phyloP scores from a whole-genome alignment of 257 asterid species.

The Dorcoceras hygrometricum region DNA sequence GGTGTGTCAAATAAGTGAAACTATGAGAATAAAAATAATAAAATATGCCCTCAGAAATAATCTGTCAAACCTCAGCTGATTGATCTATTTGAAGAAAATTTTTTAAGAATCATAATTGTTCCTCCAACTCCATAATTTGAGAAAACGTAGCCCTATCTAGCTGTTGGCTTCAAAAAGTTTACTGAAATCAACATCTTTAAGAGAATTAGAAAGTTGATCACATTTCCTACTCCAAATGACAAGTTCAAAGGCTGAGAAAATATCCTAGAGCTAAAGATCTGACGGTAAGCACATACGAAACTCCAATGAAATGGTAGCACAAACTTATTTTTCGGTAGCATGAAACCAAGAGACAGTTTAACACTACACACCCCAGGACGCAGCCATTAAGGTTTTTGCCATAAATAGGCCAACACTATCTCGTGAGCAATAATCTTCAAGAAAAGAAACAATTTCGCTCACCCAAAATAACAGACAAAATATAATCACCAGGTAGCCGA shows the following conservation, averaged over 20 bases:
- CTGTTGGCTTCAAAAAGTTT: too few species aligned
- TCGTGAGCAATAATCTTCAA: neutral
- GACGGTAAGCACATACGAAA: neutral
- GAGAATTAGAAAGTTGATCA: neutral
- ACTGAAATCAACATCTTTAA: neutral
- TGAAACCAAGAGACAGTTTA: neutral
- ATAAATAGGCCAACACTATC: neutral
- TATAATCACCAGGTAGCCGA: neutral
- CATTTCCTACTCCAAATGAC: neutral
- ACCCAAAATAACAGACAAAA: slow-evolving; percentile 16
- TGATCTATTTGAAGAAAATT: too few species aligned
- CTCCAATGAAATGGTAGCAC: neutral
- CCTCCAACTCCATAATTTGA: too few species aligned
- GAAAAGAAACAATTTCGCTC: slow-evolving; percentile 11
- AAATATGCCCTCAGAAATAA: too few species aligned
- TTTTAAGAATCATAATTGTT: too few species aligned
- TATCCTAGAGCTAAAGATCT: neutral
- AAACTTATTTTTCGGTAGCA: neutral
- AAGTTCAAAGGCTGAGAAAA: neutral
- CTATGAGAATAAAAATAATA: too few species aligned
- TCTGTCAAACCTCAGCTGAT: too few species aligned
- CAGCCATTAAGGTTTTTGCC: neutral
- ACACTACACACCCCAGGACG: neutral
- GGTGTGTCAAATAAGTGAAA: too few species aligned
- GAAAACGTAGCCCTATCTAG: too few species aligned